Percentiles rank a stretch among this genome's conserved stretches.
phyloP scores from a whole-genome alignment of 2,329 filamentous ascomycete species.

The Hymenoscyphus linearis region DNA sequence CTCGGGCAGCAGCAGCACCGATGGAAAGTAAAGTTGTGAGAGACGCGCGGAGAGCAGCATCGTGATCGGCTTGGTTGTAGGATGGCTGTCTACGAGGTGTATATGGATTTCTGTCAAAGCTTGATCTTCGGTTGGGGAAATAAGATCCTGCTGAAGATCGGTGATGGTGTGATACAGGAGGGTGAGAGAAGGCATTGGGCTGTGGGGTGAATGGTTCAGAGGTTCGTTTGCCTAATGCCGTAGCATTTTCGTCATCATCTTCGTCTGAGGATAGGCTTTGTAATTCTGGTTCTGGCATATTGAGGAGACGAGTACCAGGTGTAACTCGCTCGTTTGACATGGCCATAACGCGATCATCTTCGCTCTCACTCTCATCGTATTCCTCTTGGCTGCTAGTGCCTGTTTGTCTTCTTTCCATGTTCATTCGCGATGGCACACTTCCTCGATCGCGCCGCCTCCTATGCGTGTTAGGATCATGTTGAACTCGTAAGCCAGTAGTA shows the following conservation, averaged over 20 bases:
- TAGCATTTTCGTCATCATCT: slow-evolving; percentile 70
- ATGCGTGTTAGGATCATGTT: slow-evolving; percentile 55
- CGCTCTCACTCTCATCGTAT: slow-evolving; percentile 88
- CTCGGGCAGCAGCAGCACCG: slow-evolving; percentile 83
- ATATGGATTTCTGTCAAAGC: slow-evolving; percentile 29
- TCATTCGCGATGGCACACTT: slow-evolving; percentile 34
- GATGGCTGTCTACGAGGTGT: slow-evolving; percentile 40
- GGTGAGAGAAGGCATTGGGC: slow-evolving; percentile 88
- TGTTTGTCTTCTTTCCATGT: slow-evolving; percentile 37
- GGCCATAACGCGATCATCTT: slow-evolving; percentile 65
- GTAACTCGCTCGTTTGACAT: slow-evolving; percentile 53
- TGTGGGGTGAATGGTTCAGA: slow-evolving; percentile 67
- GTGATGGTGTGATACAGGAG: slow-evolving; percentile 49
- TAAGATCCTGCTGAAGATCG: slow-evolving; percentile 34
- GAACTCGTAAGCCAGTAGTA: slow-evolving; percentile 78
- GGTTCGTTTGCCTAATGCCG: slow-evolving; percentile 60
- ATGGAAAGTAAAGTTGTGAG: slow-evolving; percentile 95
- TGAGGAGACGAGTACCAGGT: slow-evolving; percentile 20
- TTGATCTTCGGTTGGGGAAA: slow-evolving; percentile 28
- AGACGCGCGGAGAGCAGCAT: slow-evolving; percentile 85
- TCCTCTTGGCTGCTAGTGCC: slow-evolving; percentile 81
- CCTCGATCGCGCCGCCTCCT: slow-evolving; percentile 48
- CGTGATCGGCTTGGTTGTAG: slow-evolving; percentile 78
- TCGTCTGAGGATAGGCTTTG: slow-evolving; percentile 37
- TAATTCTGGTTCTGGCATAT: slow-evolving; percentile 30